phyloP scores from a whole-genome alignment of 1,284 basidiomycete genomes.

The Takashimella tepidaria region DNA sequence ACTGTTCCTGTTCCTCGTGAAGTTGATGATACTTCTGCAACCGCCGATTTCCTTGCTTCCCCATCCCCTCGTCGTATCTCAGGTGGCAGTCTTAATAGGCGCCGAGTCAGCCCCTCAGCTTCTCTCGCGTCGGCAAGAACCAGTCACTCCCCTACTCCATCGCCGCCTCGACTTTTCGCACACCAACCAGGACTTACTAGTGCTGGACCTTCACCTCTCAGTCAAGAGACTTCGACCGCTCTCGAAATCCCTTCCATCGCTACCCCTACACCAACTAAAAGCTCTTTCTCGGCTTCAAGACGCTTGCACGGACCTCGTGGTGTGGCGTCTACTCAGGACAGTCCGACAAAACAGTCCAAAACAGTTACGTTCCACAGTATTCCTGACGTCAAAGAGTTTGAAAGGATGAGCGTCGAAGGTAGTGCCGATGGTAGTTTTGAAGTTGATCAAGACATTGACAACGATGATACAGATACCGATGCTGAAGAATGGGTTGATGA shows the following conservation, averaged over 20 bases:
- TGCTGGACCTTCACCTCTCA: conserved; percentile 29
- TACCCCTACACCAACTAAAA: conserved; percentile 51
- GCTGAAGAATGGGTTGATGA: conserved; percentile 42
- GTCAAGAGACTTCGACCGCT: conserved; percentile 10
- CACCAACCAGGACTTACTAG: conserved; percentile 1
- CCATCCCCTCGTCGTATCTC: conserved; percentile 31
- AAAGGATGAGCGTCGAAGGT: conserved; percentile 57
- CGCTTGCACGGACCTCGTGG: conserved; percentile 73
- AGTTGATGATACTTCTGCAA: conserved; percentile 4
- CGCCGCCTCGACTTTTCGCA: conserved; percentile 22
- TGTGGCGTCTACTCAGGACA: conserved; percentile 35
- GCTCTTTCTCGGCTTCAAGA: conserved; percentile 67
- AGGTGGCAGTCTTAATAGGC: conserved; percentile 18
- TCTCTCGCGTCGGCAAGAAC: conserved; percentile 11
- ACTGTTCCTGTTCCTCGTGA: conserved; percentile 15
- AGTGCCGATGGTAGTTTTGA: conserved; percentile 49
- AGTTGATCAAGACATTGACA: conserved; percentile 47
- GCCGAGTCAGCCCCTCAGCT: conserved; percentile 26
- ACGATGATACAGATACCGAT: conserved; percentile 39
- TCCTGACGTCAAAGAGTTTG: conserved; percentile 84
- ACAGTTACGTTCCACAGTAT: conserved; percentile 81
- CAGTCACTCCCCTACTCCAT: conserved; percentile 32
- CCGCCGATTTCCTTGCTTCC: conserved; percentile 35
- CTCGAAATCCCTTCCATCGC: conserved; percentile 7
- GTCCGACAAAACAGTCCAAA: conserved; percentile 57